These are phyloP conservation scores for Entamoeba moshkovskii DNA, from an alignment of 208 protist genomes.

Conservation along the genomic window DNA sequence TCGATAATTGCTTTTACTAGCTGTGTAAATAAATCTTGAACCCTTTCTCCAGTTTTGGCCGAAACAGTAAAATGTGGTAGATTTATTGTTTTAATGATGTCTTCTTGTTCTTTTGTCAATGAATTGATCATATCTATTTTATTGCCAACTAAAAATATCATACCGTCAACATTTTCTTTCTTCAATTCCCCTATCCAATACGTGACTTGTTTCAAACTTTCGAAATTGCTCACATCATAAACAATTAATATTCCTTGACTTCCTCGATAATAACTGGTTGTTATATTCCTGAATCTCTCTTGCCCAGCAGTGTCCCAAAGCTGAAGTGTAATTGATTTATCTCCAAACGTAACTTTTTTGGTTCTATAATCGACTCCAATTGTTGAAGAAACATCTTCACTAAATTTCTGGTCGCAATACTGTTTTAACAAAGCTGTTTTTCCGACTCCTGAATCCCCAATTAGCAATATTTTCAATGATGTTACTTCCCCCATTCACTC, in stretches of 20 bases:
- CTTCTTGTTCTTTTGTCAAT: not conserved
- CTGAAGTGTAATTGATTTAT: constrained; percentile 29
- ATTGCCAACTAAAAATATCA: not conserved
- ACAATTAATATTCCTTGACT: not conserved
- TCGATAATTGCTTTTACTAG: not conserved
- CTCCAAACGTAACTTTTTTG: constrained; percentile 37
- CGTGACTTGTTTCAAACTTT: not conserved
- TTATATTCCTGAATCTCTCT: not conserved
- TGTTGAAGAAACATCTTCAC: constrained; percentile 19
- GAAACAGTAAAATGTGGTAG: not conserved
- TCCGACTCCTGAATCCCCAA: not conserved
- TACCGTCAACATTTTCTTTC: not conserved
- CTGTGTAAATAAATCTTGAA: not conserved
- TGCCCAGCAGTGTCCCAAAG: constrained; percentile 46
- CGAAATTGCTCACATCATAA: not conserved
- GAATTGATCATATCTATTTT: not conserved
- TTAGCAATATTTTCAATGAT: not conserved
- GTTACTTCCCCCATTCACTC: no score
- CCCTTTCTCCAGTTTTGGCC: not conserved
- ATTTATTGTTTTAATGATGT: not conserved
- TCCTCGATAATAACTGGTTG: not conserved
- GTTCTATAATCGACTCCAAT: constrained; percentile 51
- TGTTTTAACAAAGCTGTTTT: not conserved
- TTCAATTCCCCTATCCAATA: not conserved
- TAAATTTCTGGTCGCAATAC: constrained; percentile 14